phyloP scores from a whole-genome alignment of 2,329 filamentous ascomycete species.

The Amesomyces nigricolor region DNA sequence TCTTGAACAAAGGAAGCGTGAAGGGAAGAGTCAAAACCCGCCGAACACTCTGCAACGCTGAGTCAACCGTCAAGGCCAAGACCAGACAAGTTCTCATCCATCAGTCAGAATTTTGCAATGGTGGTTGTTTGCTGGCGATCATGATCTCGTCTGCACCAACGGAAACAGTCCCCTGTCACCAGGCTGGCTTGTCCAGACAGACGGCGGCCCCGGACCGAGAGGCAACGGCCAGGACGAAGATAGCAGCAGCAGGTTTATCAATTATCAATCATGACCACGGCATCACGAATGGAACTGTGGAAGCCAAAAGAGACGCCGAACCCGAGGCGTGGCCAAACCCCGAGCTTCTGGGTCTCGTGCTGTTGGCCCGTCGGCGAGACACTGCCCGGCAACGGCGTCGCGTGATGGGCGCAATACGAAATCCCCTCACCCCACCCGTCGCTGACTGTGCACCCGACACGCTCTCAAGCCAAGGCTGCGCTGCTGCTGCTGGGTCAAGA shows the following conservation, averaged over 20 bases:
- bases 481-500: not conserved
- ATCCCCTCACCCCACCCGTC: not conserved
- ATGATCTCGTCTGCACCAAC: no score
- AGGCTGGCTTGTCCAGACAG: not conserved
- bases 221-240: not conserved
- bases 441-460: not conserved
- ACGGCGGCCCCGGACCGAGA: no score
- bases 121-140: no score
- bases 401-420: not conserved
- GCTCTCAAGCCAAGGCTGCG: not conserved
- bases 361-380: not conserved
- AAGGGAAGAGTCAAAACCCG: no score
- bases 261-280: not conserved
- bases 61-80: no score
- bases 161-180: not conserved
- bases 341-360: not conserved
- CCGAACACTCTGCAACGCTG: no score
- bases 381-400: not conserved
- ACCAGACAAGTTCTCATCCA: no score
- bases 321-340: not conserved
- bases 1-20: no score
- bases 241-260: constrained; percentile 1
- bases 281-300: not conserved
- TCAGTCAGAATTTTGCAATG: no score
- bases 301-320: not conserved